Base-by-base conservation (phyloP, 2,329 filamentous ascomycete genomes). In the Exophiala calicioides region DNA sequence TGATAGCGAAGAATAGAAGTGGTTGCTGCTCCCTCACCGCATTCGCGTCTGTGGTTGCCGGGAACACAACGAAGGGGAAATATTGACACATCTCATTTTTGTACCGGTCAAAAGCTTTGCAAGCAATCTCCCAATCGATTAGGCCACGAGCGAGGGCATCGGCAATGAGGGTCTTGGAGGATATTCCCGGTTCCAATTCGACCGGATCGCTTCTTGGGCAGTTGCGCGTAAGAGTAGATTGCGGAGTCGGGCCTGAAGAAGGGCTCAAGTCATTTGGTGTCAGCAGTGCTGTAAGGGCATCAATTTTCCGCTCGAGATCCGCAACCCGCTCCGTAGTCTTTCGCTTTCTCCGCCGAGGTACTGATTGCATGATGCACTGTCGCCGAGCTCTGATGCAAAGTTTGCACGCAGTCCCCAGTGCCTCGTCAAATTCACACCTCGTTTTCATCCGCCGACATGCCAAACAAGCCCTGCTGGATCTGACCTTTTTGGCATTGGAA, bases 231-330 rank as follows among this genome's bases (percentile, higher is more conserved):
- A 35, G 26, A 9, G 26, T 23, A 4, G 38, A 35, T 5, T 44
- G 13, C 10, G 36, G 33, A 21, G 30, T 30, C 10, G 32, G 24
- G 10, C 50, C 39, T 24, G 8, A 23, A 30, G 53, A 34, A 39
- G 58, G 53, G 12, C 47, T 45, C 4, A 57, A 56, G 26, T 65
- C 62, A 2, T 65, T 66, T 1, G 85, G 80, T 37, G 88, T 82
- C 54, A 95, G 65, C 26, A 83, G 89, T 4, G 88, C 86, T 4
- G 88, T 95, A 62, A 95, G 66, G 5, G 85, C 86, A 71, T 95
- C 88, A 55, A 95, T 91, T 72, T 94, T 94, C 74, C 85, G 88
- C 73, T 95, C 90, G 36, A 95, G 75, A 71, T 95, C 90, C 5
- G 89, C 85, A 9, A 95, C 89, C 41, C 89, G 79, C 55, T 82